Evolutionary conservation across 140 eudicot genomes (phyloP), one percentile per base, ranked within the genome.

Genomic region (Senecio squalidus): DNA sequence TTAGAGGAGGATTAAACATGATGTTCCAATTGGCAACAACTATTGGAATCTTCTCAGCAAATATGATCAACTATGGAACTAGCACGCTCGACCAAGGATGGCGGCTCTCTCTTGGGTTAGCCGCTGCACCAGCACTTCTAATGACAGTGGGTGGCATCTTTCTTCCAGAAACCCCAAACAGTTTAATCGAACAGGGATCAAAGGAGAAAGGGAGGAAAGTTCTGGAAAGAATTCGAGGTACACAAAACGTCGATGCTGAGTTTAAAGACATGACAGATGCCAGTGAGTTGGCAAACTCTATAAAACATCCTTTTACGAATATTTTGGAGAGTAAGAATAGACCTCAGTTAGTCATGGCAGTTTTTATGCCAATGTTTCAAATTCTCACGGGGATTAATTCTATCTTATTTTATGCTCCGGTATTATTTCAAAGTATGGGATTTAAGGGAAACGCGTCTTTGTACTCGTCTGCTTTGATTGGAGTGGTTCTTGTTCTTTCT

Each of bases 21-120:
- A 76, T 91, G 98, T 91, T 91, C 17, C 98, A 91, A 18, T 26
- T 91, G 48, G 98, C 98, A 43, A 91, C 96, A 1, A 91, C 98
- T 11, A 82, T 91, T 1, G 98, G 96, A 21, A 91, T 86, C 74
- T 91, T 91, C 78, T 76, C 96, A 36, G 98, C 98, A 56, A 91
- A 91, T 78, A 91, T 91, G 98, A 74, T 91, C 24, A 91, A 91
- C 51, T 91, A 68, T 18, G 96, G 92, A 26, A 91, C 98, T 1
- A 43, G 70, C 10, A 91, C 79, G 70, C 82, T 91, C 40, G 76
- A 72, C 8, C 81, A 84, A 16, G 98, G 98, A 6, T 91, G 98
- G 98, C 75, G 98, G 65, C 86, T 91, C 14, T 91, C 98, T 1
- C 86, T 91, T 0, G 96, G 98, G 25, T 75, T 91, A 33, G 96